Conservation (phyloP, 345 rosid genomes). For the Luvunga scandens region DNA sequence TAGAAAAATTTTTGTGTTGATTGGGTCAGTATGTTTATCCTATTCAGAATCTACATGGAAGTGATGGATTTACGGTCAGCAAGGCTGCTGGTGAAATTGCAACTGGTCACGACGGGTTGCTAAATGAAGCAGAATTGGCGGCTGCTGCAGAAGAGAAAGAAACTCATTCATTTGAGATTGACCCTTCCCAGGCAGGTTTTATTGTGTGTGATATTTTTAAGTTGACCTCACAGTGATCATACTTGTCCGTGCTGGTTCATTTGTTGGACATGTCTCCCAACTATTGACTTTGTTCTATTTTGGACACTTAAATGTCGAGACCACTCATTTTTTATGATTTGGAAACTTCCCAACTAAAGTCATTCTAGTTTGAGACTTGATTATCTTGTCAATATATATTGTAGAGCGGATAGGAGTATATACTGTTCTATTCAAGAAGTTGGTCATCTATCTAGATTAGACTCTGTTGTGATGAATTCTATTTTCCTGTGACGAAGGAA, state of each 20-base stretch:
- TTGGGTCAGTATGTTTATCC: neutral
- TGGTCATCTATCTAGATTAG: neutral
- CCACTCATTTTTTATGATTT: neutral
- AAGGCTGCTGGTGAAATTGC: slow-evolving; percentile 74
- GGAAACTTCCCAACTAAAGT: neutral
- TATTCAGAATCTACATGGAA: slow-evolving; percentile 42
- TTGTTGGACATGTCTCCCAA: neutral
- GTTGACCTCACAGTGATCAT: neutral
- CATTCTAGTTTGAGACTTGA: neutral
- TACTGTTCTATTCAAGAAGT: too few species aligned
- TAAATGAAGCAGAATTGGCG: slow-evolving; percentile 85
- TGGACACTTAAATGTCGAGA: neutral
- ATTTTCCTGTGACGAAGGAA: neutral
- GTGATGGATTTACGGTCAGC: slow-evolving; percentile 65
- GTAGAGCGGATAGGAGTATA: neutral
- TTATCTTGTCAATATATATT: neutral
- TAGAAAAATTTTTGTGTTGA: too few species aligned
- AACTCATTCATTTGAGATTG: slow-evolving; percentile 87
- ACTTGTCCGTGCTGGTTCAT: neutral
- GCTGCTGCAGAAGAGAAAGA: slow-evolving; percentile 93
- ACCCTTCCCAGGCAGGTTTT: slow-evolving; percentile 71
- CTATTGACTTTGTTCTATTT: neutral
- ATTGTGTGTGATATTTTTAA: neutral
- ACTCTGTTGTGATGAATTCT: neutral
- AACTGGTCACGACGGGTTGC: slow-evolving; percentile 60